These are phyloP conservation scores for Chimonanthus salicifolius DNA, from an alignment of 164 flowering plant species.

Conservation along the genomic window DNA sequence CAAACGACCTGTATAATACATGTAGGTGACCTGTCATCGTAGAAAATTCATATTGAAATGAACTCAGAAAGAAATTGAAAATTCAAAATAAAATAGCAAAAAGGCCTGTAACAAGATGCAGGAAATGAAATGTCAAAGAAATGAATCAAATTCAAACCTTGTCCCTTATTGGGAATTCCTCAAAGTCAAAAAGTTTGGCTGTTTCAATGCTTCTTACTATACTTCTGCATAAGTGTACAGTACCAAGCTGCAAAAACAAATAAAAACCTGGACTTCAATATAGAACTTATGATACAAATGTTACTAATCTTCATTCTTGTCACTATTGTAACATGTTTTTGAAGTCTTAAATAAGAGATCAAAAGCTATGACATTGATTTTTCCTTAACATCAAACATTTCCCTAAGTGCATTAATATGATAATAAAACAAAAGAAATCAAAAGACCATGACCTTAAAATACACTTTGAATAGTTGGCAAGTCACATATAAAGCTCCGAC, in stretches of 20 bases:
- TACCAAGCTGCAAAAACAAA: constrained; percentile 67
- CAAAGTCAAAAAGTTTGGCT: constrained; percentile 93
- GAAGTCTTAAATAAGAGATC: too few species aligned
- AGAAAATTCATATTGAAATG: not conserved
- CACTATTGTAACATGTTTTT: too few species aligned
- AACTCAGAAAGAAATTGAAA: not conserved
- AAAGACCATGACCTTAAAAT: constrained; percentile 64
- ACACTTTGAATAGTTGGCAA: constrained; percentile 91
- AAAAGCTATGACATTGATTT: too few species aligned
- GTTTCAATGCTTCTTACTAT: constrained; percentile 98
- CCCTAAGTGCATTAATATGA: not conserved
- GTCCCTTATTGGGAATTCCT: constrained; percentile 93
- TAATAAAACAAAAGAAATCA: not conserved
- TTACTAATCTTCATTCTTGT: too few species aligned
- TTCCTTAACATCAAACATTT: too few species aligned
- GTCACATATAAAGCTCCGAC: constrained; percentile 97
- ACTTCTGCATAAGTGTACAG: constrained; percentile 96
- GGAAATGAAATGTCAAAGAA: not conserved
- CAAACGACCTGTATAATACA: constrained; percentile 99
- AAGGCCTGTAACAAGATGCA: not conserved
- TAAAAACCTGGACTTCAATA: not conserved
- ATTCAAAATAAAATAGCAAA: not conserved
- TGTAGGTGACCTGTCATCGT: constrained; percentile 77
- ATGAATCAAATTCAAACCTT: constrained; percentile 36
- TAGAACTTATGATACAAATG: not conserved